phyloP scores from a whole-genome alignment of 352 stramenopile genomes.

The Globisporangium barbulae region DNA sequence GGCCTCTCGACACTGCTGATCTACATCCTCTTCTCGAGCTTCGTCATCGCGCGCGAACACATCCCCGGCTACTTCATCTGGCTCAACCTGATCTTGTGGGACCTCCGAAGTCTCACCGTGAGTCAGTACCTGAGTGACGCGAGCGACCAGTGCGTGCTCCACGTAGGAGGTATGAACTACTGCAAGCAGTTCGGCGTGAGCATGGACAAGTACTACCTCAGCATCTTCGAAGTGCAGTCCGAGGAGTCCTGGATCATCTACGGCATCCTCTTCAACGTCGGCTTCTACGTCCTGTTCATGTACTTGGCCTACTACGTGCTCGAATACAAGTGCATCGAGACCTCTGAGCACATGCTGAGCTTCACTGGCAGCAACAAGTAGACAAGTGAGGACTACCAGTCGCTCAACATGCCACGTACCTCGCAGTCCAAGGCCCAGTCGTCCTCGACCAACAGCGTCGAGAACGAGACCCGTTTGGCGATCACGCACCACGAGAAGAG shows the following conservation, averaged over 20 bases:
- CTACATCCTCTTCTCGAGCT: background rate
- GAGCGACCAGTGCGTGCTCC: background rate
- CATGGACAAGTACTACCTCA: background rate
- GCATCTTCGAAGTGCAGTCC: background rate
- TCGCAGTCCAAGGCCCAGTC: background rate
- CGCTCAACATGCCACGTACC: background rate
- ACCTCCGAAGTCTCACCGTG: background rate
- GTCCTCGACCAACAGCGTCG: background rate
- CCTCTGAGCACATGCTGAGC: background rate
- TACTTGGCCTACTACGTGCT: background rate
- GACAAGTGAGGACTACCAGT: background rate
- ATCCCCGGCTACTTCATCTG: conserved; percentile 8
- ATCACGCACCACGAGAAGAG: conserved; percentile 7
- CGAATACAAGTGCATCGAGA: conserved; percentile 2
- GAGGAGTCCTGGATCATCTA: background rate
- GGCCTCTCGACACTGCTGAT: background rate
- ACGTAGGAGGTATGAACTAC: background rate
- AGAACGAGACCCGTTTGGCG: background rate
- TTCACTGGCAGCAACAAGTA: background rate
- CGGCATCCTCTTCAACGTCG: background rate
- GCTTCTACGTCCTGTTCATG: background rate
- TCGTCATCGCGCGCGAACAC: background rate
- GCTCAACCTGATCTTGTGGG: conserved; percentile 1
- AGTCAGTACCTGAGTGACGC: conserved; percentile 2
- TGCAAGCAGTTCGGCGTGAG: background rate